Base-by-base conservation (phyloP, 495 filamentous ascomycete species). In the Emericellopsis terricola region DNA sequence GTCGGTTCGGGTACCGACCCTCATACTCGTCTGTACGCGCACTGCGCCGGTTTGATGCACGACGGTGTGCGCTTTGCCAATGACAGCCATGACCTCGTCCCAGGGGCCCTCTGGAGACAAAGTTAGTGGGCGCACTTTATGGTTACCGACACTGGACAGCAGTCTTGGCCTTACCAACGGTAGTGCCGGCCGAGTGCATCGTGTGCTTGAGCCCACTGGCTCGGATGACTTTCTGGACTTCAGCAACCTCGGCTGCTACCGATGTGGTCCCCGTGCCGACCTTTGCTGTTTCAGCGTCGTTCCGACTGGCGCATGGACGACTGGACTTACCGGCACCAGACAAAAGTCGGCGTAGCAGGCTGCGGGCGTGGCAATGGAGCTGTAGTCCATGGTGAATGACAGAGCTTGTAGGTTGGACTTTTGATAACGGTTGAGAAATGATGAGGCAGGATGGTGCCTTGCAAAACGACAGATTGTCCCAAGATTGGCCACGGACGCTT, bases 151-250 rank as follows among this genome's bases (percentile, higher is more conserved):
- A n/a, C n/a, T n/a, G n/a, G n/a, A n/a, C n/a, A n/a, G n/a, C n/a
- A n/a, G n/a, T n/a, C n/a, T n/a, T n/a, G n/a, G n/a, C 68, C 72
- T 29, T 58, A 92, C 85, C 86, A 24, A 96, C 68, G 0, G 87
- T 94, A 0, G 86, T 94, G 13, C 87, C 87, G 4, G 81, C 81
- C 2, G 80, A 84, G 50, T 94, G 87, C 84, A 96, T 87, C 32
- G 67, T 69, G 48, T 84, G 87, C 29, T 66, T 73, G 42, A 96
- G 46, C 6, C 81, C 82, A 38, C 76, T 84, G 33, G 65, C 68
- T 46, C 76, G 69, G 43, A 97, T 66, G 13, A 97, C 62, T n/a
- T 74, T 66, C 51, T 96, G 87, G 28, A 97, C 84, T 27, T 78
- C 73, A 27, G 89, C 86, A 20, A 97, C 70, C 52, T 94, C 80